Percentiles rank a stretch among this genome's conserved stretches.
These are phyloP conservation scores for Cephalotrichum gorgonifer DNA, from an alignment of 2,329 filamentous ascomycete genomes.

Conservation along the genomic window DNA sequence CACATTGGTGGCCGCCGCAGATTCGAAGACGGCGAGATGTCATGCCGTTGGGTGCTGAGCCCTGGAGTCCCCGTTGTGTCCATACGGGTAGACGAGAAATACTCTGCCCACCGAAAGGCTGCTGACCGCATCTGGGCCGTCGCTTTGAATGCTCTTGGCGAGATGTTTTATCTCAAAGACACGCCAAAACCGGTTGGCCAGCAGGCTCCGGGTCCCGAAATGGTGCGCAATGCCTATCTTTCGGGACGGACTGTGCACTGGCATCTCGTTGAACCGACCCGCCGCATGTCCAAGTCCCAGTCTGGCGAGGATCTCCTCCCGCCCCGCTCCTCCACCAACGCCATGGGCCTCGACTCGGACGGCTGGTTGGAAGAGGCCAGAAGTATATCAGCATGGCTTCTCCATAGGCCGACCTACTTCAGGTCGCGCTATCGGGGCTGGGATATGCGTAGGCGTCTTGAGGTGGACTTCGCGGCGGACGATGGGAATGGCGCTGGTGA, in stretches of 20 bases:
- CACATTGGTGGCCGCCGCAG: constrained; percentile 46
- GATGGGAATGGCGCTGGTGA: constrained; percentile 71
- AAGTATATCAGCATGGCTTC: constrained; percentile 70
- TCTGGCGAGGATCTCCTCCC: constrained; percentile 40
- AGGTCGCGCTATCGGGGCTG: constrained; percentile 69
- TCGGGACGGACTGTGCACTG: constrained; percentile 71
- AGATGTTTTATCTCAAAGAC: constrained; percentile 75
- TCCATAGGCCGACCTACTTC: constrained; percentile 67
- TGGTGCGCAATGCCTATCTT: constrained; percentile 64
- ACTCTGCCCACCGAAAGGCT: constrained; percentile 58
- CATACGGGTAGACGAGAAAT: constrained; percentile 74
- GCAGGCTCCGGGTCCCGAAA: constrained; percentile 39
- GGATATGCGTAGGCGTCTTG: constrained; percentile 80
- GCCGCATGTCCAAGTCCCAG: constrained; percentile 33
- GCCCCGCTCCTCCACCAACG: constrained; percentile 65
- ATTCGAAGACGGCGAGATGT: constrained; percentile 65
- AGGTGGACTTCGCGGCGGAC: constrained; percentile 82
- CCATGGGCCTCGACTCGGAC: constrained; percentile 58
- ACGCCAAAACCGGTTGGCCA: constrained; percentile 48
- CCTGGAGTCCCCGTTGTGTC: constrained; percentile 87
- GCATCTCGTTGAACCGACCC: constrained; percentile 69
- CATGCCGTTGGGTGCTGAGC: constrained; percentile 79
- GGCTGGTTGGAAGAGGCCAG: constrained; percentile 67
- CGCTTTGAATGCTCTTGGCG: constrained; percentile 85
- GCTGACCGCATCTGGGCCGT: constrained; percentile 78